Evolutionary conservation across 345 rosid genomes (phyloP), one percentile per base, ranked within the genome.

Genomic region (Gossypium australe): DNA sequence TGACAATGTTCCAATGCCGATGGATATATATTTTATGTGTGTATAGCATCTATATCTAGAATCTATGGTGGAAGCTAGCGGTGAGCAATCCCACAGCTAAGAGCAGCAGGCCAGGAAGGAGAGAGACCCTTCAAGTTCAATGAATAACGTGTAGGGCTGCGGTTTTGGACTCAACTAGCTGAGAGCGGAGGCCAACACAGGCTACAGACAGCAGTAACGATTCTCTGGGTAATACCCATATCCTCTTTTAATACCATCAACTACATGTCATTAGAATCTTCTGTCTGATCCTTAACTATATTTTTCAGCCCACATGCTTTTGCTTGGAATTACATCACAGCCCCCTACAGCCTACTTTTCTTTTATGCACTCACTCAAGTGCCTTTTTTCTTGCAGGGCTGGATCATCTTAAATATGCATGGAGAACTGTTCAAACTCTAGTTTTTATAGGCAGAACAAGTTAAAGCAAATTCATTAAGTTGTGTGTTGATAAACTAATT

Each of bases 191-290:
- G 52, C 22, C 59, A 20, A n/a, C 25, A n/a, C 53, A 70, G 41
- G 16, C 64, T 11, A 24, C 43, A 53, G 76, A 79, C 81, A 75
- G 53, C 78, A 78, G 52, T 53, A 79, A 79, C 72, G 78, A 70
- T 79, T 72, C 41, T 74, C 34, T 57, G 47, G 48, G 20, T 61
- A 73, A 59, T 59, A 41, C 16, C 45, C 22, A n/a, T 55, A 2
- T 2, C 38, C 45, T 7, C 11, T 12, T 22, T 48, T 9, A 38
- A 13, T 11, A 7, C 71, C 74, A 66, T 73, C 64, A 57, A 67
- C 78, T 75, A 44, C 55, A 14, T 55, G 66, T 66, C 66, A 67
- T 34, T 57, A 64, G 22, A 64, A 53, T 75, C 64, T 75, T 7
- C 70, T 3, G 62, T 55, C 34, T 67, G 71, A 75, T 51, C 57